Percentiles rank a stretch among this genome's conserved stretches.
Evolutionary conservation across 2,329 filamentous ascomycete genomes (phyloP).

Genomic region (Colletotrichum nymphaeae): DNA sequence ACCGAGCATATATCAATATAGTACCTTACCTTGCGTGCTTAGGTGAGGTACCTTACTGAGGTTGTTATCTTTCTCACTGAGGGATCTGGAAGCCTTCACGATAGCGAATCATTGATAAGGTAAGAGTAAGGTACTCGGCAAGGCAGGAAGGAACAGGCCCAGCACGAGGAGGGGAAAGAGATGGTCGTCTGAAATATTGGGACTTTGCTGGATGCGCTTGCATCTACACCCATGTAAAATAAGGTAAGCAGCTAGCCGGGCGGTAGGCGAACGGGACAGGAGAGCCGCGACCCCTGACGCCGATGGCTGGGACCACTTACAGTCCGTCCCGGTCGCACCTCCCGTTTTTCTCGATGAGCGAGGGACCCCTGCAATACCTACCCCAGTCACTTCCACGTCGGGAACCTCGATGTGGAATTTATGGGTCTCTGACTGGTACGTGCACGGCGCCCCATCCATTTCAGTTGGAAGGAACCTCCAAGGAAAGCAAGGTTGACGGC

Average conservation of each 20-base stretch:
- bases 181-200: not conserved
- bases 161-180: not conserved
- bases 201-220: not conserved
- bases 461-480: not conserved
- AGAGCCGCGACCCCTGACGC: conserved; percentile 21
- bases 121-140: not conserved
- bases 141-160: not conserved
- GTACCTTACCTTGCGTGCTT: no score
- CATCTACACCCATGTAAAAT: conserved; percentile 6
- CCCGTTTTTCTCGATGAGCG: not conserved
- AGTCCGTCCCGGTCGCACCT: conserved; percentile 8
- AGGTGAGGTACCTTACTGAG: no score
- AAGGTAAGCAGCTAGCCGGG: conserved; percentile 20
- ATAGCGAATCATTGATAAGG: not conserved
- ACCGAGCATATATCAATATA: not conserved
- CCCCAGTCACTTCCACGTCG: not conserved
- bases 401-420: not conserved
- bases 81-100: not conserved
- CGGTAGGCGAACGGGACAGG: conserved; percentile 26
- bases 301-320: conserved; percentile 11
- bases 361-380: not conserved
- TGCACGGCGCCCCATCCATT: not conserved
- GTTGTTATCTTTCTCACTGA: no score
- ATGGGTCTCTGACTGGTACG: not conserved
- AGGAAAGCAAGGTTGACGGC: no score